These are phyloP conservation scores for Millerago galiae DNA, from an alignment of 805 yeast genomes.

Conservation along the genomic window DNA sequence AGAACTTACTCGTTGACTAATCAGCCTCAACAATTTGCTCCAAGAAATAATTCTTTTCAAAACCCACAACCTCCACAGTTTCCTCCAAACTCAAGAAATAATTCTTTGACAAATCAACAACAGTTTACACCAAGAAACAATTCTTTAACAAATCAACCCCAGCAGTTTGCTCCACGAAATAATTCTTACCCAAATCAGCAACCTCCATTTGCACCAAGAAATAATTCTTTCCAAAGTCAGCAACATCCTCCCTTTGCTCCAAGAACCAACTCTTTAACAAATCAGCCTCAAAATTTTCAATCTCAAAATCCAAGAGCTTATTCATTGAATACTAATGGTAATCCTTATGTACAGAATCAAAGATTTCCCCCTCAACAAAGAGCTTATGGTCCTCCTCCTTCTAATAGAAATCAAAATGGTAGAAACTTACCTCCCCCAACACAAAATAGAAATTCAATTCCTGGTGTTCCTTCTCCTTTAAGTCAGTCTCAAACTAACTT, in stretches of 20 bases:
- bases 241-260: slow-evolving; percentile 1
- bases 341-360: slow-evolving; percentile 1
- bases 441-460: slow-evolving; percentile 14
- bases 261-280: neutral
- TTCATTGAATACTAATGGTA: neutral
- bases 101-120: slow-evolving; percentile 17
- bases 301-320: slow-evolving; percentile 2
- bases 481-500: slow-evolving; percentile 1
- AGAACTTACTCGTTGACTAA: slow-evolving; percentile 15
- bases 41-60: slow-evolving; percentile 18
- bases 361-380: neutral
- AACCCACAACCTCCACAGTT: slow-evolving; percentile 1
- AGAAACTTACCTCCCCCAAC: neutral
- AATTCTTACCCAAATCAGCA: neutral
- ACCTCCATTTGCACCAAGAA: neutral
- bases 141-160: slow-evolving; percentile 9
- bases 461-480: slow-evolving; percentile 17
- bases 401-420: neutral
- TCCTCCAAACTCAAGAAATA: slow-evolving; percentile 11
- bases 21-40: neutral
- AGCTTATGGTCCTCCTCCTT: neutral
- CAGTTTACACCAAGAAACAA: slow-evolving; percentile 13
- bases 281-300: slow-evolving; percentile 1
- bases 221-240: neutral
- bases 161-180: neutral